Conservation (phyloP, 257 asterid genomes). For the Nicotiana knightiana region DNA sequence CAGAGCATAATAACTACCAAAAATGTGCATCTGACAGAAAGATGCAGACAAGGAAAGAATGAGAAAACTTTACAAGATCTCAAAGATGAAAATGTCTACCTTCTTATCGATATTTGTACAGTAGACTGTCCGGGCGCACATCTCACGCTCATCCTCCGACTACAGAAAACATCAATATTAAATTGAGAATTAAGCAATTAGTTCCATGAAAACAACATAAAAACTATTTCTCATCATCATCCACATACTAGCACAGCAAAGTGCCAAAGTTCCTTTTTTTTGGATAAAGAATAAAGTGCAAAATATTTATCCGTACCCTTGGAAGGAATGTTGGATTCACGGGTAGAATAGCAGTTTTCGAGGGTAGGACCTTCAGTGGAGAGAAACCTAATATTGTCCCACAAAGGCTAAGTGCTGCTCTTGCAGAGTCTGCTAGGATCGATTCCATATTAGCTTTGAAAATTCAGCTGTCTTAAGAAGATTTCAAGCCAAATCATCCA, state of each 20-base stretch:
- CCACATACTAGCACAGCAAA: constrained; percentile 6
- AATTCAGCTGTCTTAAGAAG: constrained; percentile 4
- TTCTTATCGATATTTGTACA: constrained; percentile 93
- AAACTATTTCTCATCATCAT: background rate
- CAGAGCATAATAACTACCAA: constrained; percentile 1
- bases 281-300: background rate
- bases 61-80: background rate
- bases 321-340: constrained; percentile 96
- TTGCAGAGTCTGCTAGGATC: constrained; percentile 63
- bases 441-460: constrained; percentile 16
- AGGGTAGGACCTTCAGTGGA: constrained; percentile 82
- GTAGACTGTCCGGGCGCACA: constrained; percentile 96
- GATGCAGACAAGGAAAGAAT: background rate
- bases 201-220: background rate
- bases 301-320: constrained; percentile 45
- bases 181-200: background rate
- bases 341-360: constrained; percentile 94
- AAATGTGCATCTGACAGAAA: background rate
- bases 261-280: background rate
- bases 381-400: constrained; percentile 74
- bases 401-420: constrained; percentile 60
- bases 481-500: constrained; percentile 6
- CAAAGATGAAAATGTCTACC: constrained; percentile 30
- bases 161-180: constrained; percentile 16
- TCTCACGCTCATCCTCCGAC: constrained; percentile 97